phyloP scores from a whole-genome alignment of 805 yeast species.

The Tetrapisispora arboricola region DNA sequence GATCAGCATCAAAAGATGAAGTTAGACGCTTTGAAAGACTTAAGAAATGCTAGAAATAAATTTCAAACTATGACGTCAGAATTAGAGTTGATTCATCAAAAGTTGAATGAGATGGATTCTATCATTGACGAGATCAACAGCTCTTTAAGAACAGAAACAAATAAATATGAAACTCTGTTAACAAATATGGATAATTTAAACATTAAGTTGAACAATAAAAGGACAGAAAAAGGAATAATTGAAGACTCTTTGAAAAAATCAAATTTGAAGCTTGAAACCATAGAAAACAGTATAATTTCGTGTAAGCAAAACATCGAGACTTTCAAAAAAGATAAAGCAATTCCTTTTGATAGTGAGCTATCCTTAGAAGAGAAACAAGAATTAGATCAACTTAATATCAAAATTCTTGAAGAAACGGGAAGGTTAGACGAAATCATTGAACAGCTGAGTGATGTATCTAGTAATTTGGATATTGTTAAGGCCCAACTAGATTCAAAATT shows the following conservation, averaged over 20 bases:
- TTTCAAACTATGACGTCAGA: conserved; percentile 27
- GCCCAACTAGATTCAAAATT: conserved; percentile 52
- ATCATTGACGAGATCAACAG: conserved; percentile 43
- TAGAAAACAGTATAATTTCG: conserved; percentile 28
- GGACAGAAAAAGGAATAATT: conserved; percentile 33
- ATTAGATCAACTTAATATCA: conserved; percentile 33
- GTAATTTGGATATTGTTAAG: conserved; percentile 29
- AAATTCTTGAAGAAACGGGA: conserved; percentile 38
- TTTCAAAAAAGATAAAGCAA: conserved; percentile 38
- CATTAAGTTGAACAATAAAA: conserved; percentile 33
- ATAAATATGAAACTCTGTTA: conserved; percentile 35
- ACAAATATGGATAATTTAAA: conserved; percentile 36
- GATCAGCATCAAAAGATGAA: conserved; percentile 53
- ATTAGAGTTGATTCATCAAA: conserved; percentile 32
- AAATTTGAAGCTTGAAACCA: conserved; percentile 29
- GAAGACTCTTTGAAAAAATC: conserved; percentile 36
- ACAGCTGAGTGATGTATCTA: conserved; percentile 15
- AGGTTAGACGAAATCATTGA: conserved; percentile 30
- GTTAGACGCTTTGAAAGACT: conserved; percentile 54
- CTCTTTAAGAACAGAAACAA: conserved; percentile 28
- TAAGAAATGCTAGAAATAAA: conserved; percentile 38
- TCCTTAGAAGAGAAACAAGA: conserved; percentile 38
- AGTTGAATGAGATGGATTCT: conserved; percentile 39
- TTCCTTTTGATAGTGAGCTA: conserved; percentile 46
- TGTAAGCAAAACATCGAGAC: conserved; percentile 33